Evolutionary conservation across 148 eudicot genomes (phyloP), one percentile per base, ranked within the genome.

Genomic region (Limonium bicolor): DNA sequence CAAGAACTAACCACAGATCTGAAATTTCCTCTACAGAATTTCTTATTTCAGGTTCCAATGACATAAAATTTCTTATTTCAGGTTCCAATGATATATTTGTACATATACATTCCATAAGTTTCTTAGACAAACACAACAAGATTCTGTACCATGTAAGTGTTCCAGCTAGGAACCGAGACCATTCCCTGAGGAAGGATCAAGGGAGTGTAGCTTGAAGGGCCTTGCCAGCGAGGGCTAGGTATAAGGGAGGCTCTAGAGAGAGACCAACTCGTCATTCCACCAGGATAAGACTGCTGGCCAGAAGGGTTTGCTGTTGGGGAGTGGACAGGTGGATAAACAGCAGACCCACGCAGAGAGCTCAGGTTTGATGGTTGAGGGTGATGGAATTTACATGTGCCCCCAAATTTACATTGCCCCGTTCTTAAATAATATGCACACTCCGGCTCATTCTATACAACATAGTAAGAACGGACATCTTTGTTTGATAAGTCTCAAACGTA

Each of bases 371-470:
- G 97, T 58, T 81, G 95, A 56, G 97, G 93, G 59, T 90, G 97
- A 49, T 90, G 81, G 67, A 74, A 90, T 74, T 90, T 84, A 67
- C 97, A 90, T 22, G 93, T 84, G 61, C 65, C 59, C 41, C 97
- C 97, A 46, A 84, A 90, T 55, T 90, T 90, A 76, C 97, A 90
- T 47, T 77, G 79, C 51, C 97, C 97, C 5, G 86, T 90, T 67
- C 88, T 80, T 61, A 84, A 54, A 69, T 90, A 90, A 56, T 84
- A 90, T 20, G 87, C 72, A 71, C 97, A 84, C 52, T 84, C 97
- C 3, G 55, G 42, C 48, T 84, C 97, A 46, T 67, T 69, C 97
- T 90, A 8, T 12, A 35, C 14, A 4, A 16, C 20, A 12, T 15
- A 20, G 36, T 36, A 48, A 12, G 1, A 32, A 2, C 2, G 14